Base-by-base conservation (phyloP, 495 filamentous ascomycete species). In the Evernia prunastri region DNA sequence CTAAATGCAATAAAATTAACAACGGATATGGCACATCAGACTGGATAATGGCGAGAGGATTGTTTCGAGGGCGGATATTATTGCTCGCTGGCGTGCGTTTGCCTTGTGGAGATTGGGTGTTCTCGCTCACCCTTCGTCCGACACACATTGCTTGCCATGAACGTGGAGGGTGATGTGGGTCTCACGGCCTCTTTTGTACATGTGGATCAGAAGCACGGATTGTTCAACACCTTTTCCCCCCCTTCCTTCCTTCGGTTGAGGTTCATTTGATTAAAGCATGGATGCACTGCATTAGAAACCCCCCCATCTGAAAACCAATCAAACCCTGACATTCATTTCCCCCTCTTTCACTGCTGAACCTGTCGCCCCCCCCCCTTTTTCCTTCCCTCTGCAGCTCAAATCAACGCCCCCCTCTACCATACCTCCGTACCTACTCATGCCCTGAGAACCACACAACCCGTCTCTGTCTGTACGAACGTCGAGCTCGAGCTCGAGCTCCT, bases 121-220 rank as follows among this genome's bases (percentile, higher is more conserved):
- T 33, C 29, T 54, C 29, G 33, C 51, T 33, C 51, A 20, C 51
- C 51, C 51, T 23, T 33, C 25, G 8, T 33, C 51, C 51, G 29
- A 33, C 51, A 54, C 51, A 54, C 51, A 20, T 54, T 54, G 27
- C 51, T 54, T n/a, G 51, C 51, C 20, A 54, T 33, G 51, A 11
- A 54, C 17, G 51, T 54, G 51, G 12, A 54, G 36, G 51, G 15
- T 35, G 25, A 10, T 9, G 17, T 33, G 29, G 51, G 51, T 54
- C 51, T 54, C 17, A 54, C 51, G 51, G 51, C 51, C 51, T 54
- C 17, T 54, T n/a, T n/a, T 54, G 51, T 54, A 54, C 0, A 54
- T 54, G 51, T 54, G 51, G 17, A 20, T 25, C 15, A 17, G n/a
- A 4, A 43, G 42, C 42, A 43, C 42, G 18, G 0, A 9, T 29